phyloP scores from a whole-genome alignment of 2,329 filamentous ascomycete genomes.

The Sporothrix globosa region DNA sequence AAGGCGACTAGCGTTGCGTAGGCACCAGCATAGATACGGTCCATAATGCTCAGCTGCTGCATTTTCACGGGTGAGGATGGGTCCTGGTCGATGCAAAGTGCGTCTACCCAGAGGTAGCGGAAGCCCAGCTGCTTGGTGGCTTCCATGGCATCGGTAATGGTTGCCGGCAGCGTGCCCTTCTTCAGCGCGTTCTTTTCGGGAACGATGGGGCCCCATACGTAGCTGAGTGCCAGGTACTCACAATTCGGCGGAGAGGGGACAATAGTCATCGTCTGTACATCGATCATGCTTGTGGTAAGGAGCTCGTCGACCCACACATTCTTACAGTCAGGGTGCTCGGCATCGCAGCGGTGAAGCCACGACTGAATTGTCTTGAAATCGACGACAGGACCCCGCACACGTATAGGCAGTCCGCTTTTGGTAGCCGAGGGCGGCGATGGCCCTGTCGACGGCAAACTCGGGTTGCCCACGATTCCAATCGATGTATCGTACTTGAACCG shows the following conservation, averaged over 20 bases:
- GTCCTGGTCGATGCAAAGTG: conserved; percentile 35
- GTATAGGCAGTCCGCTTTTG: background rate
- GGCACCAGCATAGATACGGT: conserved; percentile 28
- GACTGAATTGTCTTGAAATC: background rate
- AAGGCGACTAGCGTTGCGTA: conserved; percentile 22
- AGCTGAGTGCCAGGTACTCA: conserved; percentile 31
- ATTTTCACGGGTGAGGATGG: background rate
- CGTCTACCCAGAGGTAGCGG: conserved; percentile 35
- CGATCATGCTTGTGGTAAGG: conserved; percentile 20
- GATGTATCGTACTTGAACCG: conserved; percentile 17
- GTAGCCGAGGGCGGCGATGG: background rate
- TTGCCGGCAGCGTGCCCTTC: conserved; percentile 21
- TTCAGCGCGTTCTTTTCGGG: background rate
- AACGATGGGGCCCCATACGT: conserved; percentile 29
- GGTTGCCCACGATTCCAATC: background rate
- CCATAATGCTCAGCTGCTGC: conserved; percentile 28
- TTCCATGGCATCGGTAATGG: conserved; percentile 32
- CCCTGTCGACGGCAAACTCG: background rate
- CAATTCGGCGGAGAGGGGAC: conserved; percentile 18
- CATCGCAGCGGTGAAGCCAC: conserved; percentile 38
- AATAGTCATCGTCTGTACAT: conserved; percentile 10
- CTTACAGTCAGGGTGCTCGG: conserved; percentile 13
- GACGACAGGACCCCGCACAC: conserved; percentile 9
- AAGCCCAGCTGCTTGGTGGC: conserved; percentile 26
- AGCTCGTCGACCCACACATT: conserved; percentile 12